A percentile compares a stretch with the other conserved stretches of the same genome.
Conservation (phyloP, 106 monocot species). For the Triglochin maritima region DNA sequence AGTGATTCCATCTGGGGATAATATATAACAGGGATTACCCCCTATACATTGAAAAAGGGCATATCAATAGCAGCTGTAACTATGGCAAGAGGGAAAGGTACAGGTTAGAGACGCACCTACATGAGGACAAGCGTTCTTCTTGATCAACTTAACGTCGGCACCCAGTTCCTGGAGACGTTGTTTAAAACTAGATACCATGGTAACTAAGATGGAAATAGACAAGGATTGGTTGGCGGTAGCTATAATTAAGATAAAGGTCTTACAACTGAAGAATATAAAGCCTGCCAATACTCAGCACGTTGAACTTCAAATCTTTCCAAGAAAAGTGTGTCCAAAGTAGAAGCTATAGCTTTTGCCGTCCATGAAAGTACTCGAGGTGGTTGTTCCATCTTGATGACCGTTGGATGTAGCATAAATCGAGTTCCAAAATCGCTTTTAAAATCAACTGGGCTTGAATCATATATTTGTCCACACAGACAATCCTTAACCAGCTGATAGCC, state of each 20-base stretch:
- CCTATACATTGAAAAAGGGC: too few species aligned
- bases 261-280: conserved; percentile 64
- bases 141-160: conserved; percentile 59
- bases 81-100: neutral
- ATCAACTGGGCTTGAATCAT: conserved; percentile 81
- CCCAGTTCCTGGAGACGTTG: conserved; percentile 45
- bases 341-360: conserved; percentile 59
- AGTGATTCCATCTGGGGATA: too few species aligned
- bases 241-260: neutral
- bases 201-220: neutral
- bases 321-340: conserved; percentile 55
- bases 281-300: conserved; percentile 71
- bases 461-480: conserved; percentile 80
- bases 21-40: too few species aligned
- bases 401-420: conserved; percentile 50
- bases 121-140: conserved; percentile 52
- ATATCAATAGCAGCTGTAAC: neutral
- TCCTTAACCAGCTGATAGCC: conserved; percentile 50
- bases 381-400: conserved; percentile 20
- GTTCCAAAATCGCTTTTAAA: conserved; percentile 72
- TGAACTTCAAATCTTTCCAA: conserved; percentile 67
- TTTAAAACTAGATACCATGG: conserved; percentile 33
- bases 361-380: conserved; percentile 59
- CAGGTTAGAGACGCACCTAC: conserved; percentile 36
- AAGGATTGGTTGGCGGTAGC: neutral